Conservation (phyloP, 257 asterid species). For the Primulina huaijiensis region DNA sequence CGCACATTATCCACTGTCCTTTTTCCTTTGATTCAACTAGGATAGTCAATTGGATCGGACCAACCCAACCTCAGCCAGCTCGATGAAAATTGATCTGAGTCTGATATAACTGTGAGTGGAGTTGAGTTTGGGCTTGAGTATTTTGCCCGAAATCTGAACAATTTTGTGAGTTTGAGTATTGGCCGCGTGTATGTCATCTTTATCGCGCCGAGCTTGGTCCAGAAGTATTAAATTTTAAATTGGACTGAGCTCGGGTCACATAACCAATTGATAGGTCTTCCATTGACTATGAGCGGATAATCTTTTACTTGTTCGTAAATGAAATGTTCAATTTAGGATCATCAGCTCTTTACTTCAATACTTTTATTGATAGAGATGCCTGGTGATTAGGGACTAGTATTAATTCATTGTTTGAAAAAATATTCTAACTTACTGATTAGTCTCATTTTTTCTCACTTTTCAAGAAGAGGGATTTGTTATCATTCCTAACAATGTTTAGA, state of each 20-base stretch:
- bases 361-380: background rate
- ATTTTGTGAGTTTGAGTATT: background rate
- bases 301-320: background rate
- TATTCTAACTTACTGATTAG: too few species aligned
- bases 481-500: background rate
- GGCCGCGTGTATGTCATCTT: background rate
- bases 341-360: background rate
- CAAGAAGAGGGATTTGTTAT: conserved; percentile 8
- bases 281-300: background rate
- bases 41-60: too few species aligned
- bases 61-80: too few species aligned
- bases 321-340: background rate
- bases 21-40: too few species aligned
- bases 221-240: background rate
- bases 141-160: background rate
- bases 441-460: background rate
- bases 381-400: conserved; percentile 11
- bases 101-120: too few species aligned
- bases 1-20: too few species aligned
- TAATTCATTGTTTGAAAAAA: conserved; percentile 1
- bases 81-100: too few species aligned
- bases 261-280: background rate
- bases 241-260: background rate
- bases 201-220: background rate
- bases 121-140: background rate